phyloP scores from a whole-genome alignment of 768 basidiomycete genomes.

The Xerocomellus dryophilus region DNA sequence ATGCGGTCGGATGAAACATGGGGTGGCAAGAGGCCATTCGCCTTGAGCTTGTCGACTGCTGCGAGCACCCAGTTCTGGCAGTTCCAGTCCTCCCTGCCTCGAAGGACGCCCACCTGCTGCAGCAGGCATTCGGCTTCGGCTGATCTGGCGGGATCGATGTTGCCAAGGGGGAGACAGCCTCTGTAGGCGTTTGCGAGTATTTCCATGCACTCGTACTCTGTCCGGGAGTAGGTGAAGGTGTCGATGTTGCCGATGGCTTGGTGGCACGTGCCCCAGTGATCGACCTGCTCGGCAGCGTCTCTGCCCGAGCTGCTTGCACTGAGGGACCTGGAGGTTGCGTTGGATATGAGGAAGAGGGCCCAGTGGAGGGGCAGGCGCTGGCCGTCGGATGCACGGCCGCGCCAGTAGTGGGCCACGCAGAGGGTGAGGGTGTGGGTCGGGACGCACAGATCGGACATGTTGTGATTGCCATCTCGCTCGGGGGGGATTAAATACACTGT shows the following conservation, averaged over 20 bases:
- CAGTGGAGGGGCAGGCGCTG: conserved; percentile 28
- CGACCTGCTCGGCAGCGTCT: conserved; percentile 22
- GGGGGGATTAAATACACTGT: conserved; percentile 10
- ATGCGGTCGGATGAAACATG: conserved; percentile 20
- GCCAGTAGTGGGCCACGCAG: conserved; percentile 33
- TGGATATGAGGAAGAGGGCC: conserved; percentile 29
- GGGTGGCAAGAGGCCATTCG: conserved; percentile 12
- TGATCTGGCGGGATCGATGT: conserved; percentile 15
- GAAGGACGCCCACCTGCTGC: conserved; percentile 23
- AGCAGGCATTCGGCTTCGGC: conserved; percentile 19
- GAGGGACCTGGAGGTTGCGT: conserved; percentile 24
- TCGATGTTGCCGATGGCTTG: conserved; percentile 31
- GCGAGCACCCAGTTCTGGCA: conserved; percentile 31
- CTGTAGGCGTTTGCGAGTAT: conserved; percentile 30
- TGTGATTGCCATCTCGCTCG: not conserved
- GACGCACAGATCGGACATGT: conserved; percentile 17
- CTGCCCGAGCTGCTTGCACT: conserved; percentile 19
- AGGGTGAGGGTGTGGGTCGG: conserved; percentile 20
- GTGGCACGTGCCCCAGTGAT: conserved; percentile 33
- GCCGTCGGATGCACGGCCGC: conserved; percentile 20
- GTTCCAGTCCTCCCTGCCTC: conserved; percentile 32
- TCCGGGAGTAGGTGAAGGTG: conserved; percentile 26
- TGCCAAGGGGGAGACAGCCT: conserved; percentile 27
- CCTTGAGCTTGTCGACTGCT: conserved; percentile 25
- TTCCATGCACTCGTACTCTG: conserved; percentile 30